Evolutionary conservation across 306 rosid genomes (phyloP), one percentile per base, ranked within the genome.

Genomic region (Prunus padus): DNA sequence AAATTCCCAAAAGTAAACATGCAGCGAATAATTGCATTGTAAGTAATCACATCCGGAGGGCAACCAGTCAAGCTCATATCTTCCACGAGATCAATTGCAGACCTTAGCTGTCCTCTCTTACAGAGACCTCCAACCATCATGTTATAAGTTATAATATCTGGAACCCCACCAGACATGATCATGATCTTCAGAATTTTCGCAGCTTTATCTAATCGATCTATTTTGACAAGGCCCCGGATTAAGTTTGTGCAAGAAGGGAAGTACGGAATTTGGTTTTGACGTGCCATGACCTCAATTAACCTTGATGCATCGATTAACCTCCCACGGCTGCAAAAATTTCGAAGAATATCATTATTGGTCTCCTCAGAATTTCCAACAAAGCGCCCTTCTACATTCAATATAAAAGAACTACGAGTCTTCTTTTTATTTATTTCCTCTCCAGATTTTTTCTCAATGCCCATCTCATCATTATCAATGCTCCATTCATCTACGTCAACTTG

Each of bases 1-100:
- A 68, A 84, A 68, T 83, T 75, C 66, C 93, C 86, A 45, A 60
- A 63, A 28, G 82, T 85, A 85, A 82, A 94, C 86, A 90, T 79
- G 77, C 79, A 40, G 42, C 96, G 90, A 62, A 94, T 74, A 73
- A 94, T 87, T 44, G 95, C 78, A 79, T 94, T 94, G 55, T 91
- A 94, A 2, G 97, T 90, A 73, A 88, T 84, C 40, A 80, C 93
- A 79, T 94, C 91, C 0, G 98, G 97, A 66, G 92, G 83, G 88
- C 97, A 93, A 62, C 98, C 98, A 81, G 95, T 87, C 72, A 84
- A 72, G 82, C 92, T 88, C 98, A 94, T 90, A 51, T 87, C 87
- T 33, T 87, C 95, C 81, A 90, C 72, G 67, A 91, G 72, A 76
- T 81, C 87, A 65, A 88, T 60, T 45, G 98, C 96, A 74, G 87